Base-by-base conservation (phyloP, 192 early-diverging fungal genomes). In the Rhizophagus sp. region DNA sequence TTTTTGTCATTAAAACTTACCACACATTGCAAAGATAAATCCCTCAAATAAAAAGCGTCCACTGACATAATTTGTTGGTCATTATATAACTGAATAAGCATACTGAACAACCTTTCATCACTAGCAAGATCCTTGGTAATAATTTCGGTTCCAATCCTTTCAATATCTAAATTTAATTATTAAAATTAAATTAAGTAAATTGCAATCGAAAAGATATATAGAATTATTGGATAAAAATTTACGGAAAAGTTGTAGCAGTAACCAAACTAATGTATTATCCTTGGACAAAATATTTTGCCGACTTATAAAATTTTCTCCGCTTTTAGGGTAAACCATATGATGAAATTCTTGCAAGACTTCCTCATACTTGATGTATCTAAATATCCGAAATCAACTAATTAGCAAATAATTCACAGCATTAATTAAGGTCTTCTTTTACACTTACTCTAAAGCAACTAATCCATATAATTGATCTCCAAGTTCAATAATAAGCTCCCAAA, bases 401-500 rank as follows among this genome's bases (percentile, higher is more conserved):
- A 61, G 15, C 34, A 49, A 78, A 33, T 68, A 52, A 30, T 22
- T 52, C 12, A 69, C 17, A 44, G 24, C 68, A 70, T 12, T 10
- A 41, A 44, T 44, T 44, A 41, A 70, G 22, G 9, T 30, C n/a
- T 5, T 34, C 10, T 24, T 41, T n/a, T 34, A 34, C 9, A 69
- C 44, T 7, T 69, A 79, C 74, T 91, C 89, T 52, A 84, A 79
- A 33, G 85, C 80, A 63, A 92, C 93, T 86, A 94, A 91, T 67
- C 89, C 91, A 78, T 93, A 93, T 6, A 95, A 81, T 69, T 94
- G 93, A 81, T 95, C 94, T 9, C 91, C 93, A 5, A 91, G 86
- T 81, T 94, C 92, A 72, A 90, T 91, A 86, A 93, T 89, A 13
- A 93, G 80, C 79, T 94, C 92, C 93, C 93, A 93, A 67, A 91